A percentile compares a stretch with the other conserved stretches of the same genome.
Evolutionary conservation across 2,329 filamentous ascomycete genomes (phyloP).

Genomic region (Leptodontidium sp.): DNA sequence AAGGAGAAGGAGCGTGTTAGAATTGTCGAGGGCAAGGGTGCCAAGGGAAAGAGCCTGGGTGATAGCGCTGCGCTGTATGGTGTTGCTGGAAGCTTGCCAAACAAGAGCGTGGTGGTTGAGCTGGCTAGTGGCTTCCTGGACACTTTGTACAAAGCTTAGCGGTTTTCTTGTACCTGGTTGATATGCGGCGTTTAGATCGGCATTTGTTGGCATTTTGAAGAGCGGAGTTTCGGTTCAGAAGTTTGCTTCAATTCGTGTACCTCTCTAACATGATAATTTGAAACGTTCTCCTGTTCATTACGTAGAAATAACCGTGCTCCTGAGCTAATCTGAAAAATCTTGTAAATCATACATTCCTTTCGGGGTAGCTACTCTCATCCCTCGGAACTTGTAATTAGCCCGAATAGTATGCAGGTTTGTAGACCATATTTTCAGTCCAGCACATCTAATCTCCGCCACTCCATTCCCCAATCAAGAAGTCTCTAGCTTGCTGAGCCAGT

Average conservation of each 20-base stretch:
- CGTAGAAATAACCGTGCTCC: not conserved
- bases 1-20: slow-evolving; percentile 82
- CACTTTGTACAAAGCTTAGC: slow-evolving; percentile 85
- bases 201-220: slow-evolving; percentile 24
- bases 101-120: slow-evolving; percentile 94
- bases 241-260: slow-evolving; percentile 12
- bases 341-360: not conserved
- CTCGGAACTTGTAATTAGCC: too few species aligned
- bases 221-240: slow-evolving; percentile 22
- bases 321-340: not conserved
- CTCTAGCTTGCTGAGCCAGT: slow-evolving; percentile 48
- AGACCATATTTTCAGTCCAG: not conserved
- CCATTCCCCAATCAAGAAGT: slow-evolving; percentile 34
- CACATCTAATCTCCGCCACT: not conserved
- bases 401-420: too few species aligned
- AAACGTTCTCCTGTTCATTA: not conserved
- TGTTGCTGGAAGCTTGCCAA: slow-evolving; percentile 91
- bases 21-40: slow-evolving; percentile 71
- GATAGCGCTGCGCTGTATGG: slow-evolving; percentile 92
- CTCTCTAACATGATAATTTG: slow-evolving; percentile 2
- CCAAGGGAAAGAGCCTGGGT: slow-evolving; percentile 72
- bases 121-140: slow-evolving; percentile 92
- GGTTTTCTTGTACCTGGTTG: slow-evolving; percentile 17
- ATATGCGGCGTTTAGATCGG: slow-evolving; percentile 24
- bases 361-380: not conserved